phyloP scores from a whole-genome alignment of 768 basidiomycete genomes.

The Naematelia aurantialba region DNA sequence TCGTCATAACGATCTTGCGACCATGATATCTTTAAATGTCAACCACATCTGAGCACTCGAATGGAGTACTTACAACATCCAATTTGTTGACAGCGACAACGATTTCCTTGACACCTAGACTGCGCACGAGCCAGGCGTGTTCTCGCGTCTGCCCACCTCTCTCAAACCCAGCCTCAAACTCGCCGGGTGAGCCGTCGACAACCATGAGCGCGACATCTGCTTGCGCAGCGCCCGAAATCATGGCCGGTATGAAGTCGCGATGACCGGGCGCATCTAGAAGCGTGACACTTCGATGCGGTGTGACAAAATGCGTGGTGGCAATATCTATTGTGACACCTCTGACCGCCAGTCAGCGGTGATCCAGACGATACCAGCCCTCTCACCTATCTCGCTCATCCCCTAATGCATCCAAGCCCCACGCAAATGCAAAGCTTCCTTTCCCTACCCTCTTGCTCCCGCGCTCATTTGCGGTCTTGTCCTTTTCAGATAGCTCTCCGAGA shows the following conservation, averaged over 20 bases:
- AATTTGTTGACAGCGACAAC: slow-evolving; percentile 93
- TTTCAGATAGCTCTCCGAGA: slow-evolving; percentile 80
- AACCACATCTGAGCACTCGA: slow-evolving; percentile 3
- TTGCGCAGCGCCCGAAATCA: slow-evolving; percentile 98
- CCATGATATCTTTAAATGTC: slow-evolving; percentile 71
- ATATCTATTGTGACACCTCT: slow-evolving; percentile 99
- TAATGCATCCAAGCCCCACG: slow-evolving; percentile 93
- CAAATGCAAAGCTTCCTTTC: slow-evolving; percentile 95
- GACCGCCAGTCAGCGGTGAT: background rate
- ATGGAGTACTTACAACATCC: slow-evolving; percentile 63
- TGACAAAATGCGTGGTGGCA: slow-evolving; percentile 72
- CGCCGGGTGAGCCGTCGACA: slow-evolving; percentile 81
- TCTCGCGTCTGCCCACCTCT: slow-evolving; percentile 93
- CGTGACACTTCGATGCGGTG: slow-evolving; percentile 72
- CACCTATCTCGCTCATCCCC: slow-evolving; percentile 89
- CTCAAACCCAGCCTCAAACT: slow-evolving; percentile 94
- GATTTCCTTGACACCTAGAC: slow-evolving; percentile 85
- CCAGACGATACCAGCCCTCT: slow-evolving; percentile 18
- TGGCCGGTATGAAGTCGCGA: slow-evolving; percentile 96
- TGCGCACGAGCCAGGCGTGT: slow-evolving; percentile 84
- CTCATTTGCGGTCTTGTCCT: slow-evolving; percentile 76
- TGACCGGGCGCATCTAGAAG: slow-evolving; percentile 98
- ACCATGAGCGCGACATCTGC: slow-evolving; percentile 93
- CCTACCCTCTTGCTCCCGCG: slow-evolving; percentile 82
- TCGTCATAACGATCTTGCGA: slow-evolving; percentile 76